Base-by-base conservation (phyloP, 2,329 filamentous ascomycete genomes). In the Dactylellina leptospora region DNA sequence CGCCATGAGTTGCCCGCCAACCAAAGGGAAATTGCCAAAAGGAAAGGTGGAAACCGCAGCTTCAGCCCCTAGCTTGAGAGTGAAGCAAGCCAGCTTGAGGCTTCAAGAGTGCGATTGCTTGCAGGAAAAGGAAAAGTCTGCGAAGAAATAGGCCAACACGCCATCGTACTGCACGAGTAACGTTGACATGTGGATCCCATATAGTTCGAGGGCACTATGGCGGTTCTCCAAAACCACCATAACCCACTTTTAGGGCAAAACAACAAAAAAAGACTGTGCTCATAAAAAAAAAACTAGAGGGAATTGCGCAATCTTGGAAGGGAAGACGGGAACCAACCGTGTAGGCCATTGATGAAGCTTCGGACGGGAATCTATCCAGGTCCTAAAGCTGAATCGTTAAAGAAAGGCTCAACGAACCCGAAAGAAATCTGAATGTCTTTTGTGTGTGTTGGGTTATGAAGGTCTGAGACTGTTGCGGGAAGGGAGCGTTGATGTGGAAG, bases 341-440 rank as follows among this genome's bases (percentile, higher is more conserved):
- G 45, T 63, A 71, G 25, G 66, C 66, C 66, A 71, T 71, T 71
- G 66, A 71, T 58, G 47, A 71, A 58, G 66, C 58, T 71, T 58
- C 58, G 58, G 66, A 71, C 58, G 66, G 66, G 58, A 71, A 56
- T 53, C 51, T 63, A 63, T 71, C 58, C 58, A 59, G 53, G 53
- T 58, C 66, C 66, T 71, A 59, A 40, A 71, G 51, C 58, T 59
- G 44, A 71, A 62, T 71, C 66, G 58, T 71, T 48, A 54, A 63
- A 63, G 23, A 62, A 63, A 53, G 45, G 66, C 44, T 62, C 63
- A 53, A 55, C 54, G 55, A 61, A 54, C 36, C 50, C n/a, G 48
- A 47, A 16, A 45, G 23, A 50, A 25, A 55, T 48, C 13, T 28
- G 13, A 13, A 33, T 33, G 51, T 55, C 22, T 54, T 18, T 50